Evolutionary conservation across 75 land plant species (phyloP).

Genomic region (Selaginella tamariscina): DNA sequence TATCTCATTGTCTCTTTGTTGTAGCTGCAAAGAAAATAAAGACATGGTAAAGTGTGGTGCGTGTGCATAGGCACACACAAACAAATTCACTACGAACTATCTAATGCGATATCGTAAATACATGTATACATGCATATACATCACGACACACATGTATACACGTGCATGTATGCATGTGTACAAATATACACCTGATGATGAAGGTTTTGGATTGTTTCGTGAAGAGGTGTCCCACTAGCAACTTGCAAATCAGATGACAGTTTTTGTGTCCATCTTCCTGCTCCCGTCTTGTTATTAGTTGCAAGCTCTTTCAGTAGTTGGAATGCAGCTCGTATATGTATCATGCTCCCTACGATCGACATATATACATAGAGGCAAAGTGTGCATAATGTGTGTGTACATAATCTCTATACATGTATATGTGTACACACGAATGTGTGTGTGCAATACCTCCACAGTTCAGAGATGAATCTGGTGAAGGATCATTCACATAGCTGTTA

Average conservation of each 20-base stretch:
- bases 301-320: conserved; percentile 23
- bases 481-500: conserved; percentile 16
- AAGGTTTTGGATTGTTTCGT: conserved; percentile 13
- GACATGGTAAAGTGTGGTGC: no score
- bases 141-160: no score
- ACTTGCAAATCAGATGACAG: no score
- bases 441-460: conserved; percentile 23
- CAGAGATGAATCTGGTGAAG: conserved; percentile 16
- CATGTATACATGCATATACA: no score
- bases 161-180: no score
- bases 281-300: background rate
- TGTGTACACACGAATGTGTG: background rate
- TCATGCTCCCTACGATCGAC: conserved; percentile 14
- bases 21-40: conserved; percentile 16
- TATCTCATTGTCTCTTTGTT: conserved; percentile 32
- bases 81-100: no score
- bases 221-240: conserved; percentile 5
- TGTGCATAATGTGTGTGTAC: background rate
- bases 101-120: no score
- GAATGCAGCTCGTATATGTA: conserved; percentile 24
- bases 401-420: no score
- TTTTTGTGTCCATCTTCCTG: background rate
- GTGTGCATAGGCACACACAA: no score
- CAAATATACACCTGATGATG: background rate
- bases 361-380: background rate